Evolutionary conservation across 768 basidiomycete genomes (phyloP).

Genomic region (Cyclocybe aegerita): DNA sequence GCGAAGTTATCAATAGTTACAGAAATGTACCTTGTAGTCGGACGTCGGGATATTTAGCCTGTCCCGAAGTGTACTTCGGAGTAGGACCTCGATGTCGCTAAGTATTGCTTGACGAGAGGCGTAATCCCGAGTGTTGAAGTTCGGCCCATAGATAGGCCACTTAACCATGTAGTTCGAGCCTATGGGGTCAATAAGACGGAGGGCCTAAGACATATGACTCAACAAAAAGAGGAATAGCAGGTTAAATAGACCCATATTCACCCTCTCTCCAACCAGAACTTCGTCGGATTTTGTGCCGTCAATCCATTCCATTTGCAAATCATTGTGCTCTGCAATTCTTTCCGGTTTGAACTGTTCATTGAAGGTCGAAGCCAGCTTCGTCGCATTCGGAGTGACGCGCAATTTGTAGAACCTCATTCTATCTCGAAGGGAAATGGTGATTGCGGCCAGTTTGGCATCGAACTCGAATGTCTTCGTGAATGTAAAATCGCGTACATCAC

Average conservation of each 20-base stretch:
- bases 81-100: slow-evolving; percentile 75
- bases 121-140: slow-evolving; percentile 84
- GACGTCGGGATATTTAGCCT: slow-evolving; percentile 50
- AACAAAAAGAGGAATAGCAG: not conserved
- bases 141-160: slow-evolving; percentile 80
- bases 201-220: slow-evolving; percentile 44
- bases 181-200: slow-evolving; percentile 68
- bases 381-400: slow-evolving; percentile 69
- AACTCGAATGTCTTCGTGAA: slow-evolving; percentile 43
- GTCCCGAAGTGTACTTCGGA: slow-evolving; percentile 59
- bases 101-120: slow-evolving; percentile 64
- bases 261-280: slow-evolving; percentile 72
- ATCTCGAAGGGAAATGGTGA: slow-evolving; percentile 71
- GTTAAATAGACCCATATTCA: slow-evolving; percentile 18
- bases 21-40: slow-evolving; percentile 58
- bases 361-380: slow-evolving; percentile 69
- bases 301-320: slow-evolving; percentile 87
- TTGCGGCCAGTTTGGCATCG: slow-evolving; percentile 71
- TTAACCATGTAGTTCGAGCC: slow-evolving; percentile 68
- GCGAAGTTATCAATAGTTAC: not conserved
- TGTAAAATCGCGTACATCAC: not conserved
- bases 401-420: slow-evolving; percentile 87
- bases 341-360: slow-evolving; percentile 86
- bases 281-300: slow-evolving; percentile 47
- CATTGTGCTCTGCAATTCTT: slow-evolving; percentile 81